Conservation (phyloP, 2,329 filamentous ascomycete genomes). For the Huntiella abstrusa region DNA sequence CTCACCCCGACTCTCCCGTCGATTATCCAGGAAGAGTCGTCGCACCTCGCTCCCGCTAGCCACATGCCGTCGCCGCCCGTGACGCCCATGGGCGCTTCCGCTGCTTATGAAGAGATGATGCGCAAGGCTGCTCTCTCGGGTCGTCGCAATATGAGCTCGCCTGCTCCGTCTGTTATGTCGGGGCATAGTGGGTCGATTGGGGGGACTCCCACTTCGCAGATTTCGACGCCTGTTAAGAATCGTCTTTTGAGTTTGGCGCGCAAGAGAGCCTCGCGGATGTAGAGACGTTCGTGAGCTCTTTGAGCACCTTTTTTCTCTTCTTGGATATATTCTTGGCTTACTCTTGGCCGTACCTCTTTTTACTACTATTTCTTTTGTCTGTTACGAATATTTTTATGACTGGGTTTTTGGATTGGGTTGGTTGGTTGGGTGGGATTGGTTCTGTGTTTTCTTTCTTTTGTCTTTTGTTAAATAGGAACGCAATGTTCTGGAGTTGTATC, state of each 20-base stretch:
- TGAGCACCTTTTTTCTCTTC: too few relatives aligned
- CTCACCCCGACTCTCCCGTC: slow-evolving; percentile 19
- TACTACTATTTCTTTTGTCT: slow-evolving; percentile 3
- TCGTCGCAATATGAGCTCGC: slow-evolving; percentile 22
- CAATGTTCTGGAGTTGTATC: not conserved
- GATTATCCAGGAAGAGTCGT: slow-evolving; percentile 20
- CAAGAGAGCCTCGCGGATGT: slow-evolving; percentile 6
- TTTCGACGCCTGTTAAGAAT: slow-evolving; percentile 12
- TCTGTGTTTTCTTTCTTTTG: slow-evolving; percentile 1
- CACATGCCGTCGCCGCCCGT: slow-evolving; percentile 2
- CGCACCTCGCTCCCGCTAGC: not conserved
- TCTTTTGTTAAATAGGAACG: not conserved
- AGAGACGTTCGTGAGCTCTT: not conserved
- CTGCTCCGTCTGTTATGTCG: slow-evolving; percentile 12
- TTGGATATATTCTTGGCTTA: too few relatives aligned
- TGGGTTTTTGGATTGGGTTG: not conserved
- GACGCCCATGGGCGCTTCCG: slow-evolving; percentile 16
- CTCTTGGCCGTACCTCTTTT: not conserved
- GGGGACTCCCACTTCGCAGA: slow-evolving; percentile 4
- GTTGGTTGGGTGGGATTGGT: not conserved
- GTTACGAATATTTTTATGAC: slow-evolving; percentile 2
- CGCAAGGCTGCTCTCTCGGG: slow-evolving; percentile 23
- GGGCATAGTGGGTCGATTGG: not conserved
- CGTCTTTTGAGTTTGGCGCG: slow-evolving; percentile 8
- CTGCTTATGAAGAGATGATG: slow-evolving; percentile 30